Evolutionary conservation across 208 protist genomes (phyloP).

Genomic region (Leptomonas pyrrhocoris): DNA sequence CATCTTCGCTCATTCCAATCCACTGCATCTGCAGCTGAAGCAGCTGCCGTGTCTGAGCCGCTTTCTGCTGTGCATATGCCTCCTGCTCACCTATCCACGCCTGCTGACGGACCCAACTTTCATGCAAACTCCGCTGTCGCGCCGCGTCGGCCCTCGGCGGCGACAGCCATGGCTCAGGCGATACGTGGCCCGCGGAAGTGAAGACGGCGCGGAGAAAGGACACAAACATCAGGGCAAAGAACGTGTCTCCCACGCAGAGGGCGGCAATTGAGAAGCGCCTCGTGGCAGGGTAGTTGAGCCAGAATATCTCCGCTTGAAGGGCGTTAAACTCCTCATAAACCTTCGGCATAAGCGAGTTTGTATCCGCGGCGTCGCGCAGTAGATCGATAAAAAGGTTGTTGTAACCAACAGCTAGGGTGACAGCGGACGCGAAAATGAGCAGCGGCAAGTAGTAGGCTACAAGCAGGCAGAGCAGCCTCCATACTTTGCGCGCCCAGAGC

Average conservation of each 20-base stretch:
- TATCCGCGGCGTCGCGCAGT: background rate
- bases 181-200: conserved; percentile 35
- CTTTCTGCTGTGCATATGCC: background rate
- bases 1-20: too few species aligned
- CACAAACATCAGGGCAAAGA: conserved; percentile 24
- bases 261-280: background rate
- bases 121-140: conserved; percentile 4
- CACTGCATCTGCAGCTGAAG: background rate
- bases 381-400: conserved; percentile 16
- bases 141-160: conserved; percentile 15
- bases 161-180: conserved; percentile 29
- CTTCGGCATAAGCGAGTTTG: background rate
- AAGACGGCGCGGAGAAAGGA: conserved; percentile 26
- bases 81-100: conserved; percentile 6
- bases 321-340: background rate
- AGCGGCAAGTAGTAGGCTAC: conserved; percentile 31
- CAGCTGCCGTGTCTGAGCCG: background rate
- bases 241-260: conserved; percentile 5
- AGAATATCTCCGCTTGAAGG: background rate
- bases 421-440: conserved; percentile 18
- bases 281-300: conserved; percentile 13
- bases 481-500: background rate
- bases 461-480: conserved; percentile 6
- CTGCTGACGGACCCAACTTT: conserved; percentile 8
- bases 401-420: conserved; percentile 12